These are phyloP conservation scores for Haberlea rhodopensis DNA, from an alignment of 257 asterid genomes.

Conservation along the genomic window DNA sequence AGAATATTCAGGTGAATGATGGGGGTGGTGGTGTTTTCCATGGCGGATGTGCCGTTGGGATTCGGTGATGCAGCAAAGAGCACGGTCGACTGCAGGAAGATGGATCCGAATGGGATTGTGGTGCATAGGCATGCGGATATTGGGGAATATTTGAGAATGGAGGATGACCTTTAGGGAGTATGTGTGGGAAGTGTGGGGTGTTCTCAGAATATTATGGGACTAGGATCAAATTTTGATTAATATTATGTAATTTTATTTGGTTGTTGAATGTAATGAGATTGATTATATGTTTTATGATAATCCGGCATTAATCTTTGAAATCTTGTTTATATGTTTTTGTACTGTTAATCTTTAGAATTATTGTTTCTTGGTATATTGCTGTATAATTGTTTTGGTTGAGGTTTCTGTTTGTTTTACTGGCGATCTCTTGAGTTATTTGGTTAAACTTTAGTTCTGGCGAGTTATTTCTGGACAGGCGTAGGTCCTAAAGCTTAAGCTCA, in stretches of 20 bases:
- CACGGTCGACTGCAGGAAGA: slow-evolving; percentile 75
- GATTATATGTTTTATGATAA: background rate
- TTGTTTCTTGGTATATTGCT: background rate
- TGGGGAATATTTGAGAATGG: slow-evolving; percentile 91
- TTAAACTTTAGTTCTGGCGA: too few relatives aligned
- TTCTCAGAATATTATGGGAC: background rate
- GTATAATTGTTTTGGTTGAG: background rate
- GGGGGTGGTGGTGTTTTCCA: slow-evolving; percentile 87
- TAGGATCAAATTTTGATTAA: background rate
- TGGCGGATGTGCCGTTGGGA: slow-evolving; percentile 85
- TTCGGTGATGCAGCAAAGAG: slow-evolving; percentile 90
- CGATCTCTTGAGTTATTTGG: background rate
- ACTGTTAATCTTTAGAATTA: background rate
- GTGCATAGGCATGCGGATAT: slow-evolving; percentile 81
- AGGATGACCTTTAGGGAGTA: slow-evolving; percentile 63
- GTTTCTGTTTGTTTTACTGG: background rate
- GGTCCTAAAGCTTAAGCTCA: background rate
- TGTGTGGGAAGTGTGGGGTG: background rate
- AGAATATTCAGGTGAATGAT: slow-evolving; percentile 67
- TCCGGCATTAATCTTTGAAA: background rate
- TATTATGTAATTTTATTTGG: slow-evolving; percentile 2
- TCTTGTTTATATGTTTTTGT: background rate
- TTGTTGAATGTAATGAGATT: background rate
- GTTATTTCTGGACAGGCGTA: background rate
- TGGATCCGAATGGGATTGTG: slow-evolving; percentile 83